Evolutionary conservation across 768 basidiomycete genomes (phyloP).

Genomic region (Rhodocollybia butyracea): DNA sequence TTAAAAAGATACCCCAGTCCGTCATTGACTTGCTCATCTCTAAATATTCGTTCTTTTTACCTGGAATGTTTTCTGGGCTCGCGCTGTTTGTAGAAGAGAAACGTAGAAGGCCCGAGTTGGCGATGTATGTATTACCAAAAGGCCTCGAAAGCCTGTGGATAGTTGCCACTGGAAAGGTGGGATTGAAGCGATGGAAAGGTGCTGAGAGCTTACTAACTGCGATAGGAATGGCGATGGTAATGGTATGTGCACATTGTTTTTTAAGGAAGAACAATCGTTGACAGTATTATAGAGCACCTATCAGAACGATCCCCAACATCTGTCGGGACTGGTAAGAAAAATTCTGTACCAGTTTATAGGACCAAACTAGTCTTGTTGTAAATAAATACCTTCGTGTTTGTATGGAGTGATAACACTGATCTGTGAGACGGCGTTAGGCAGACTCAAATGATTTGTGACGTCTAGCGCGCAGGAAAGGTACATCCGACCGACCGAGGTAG

Average conservation of each 20-base stretch:
- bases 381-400: not conserved
- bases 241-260: conserved; percentile 45
- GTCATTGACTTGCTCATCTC: conserved; percentile 58
- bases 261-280: not conserved
- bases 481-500: not conserved
- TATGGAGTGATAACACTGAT: not conserved
- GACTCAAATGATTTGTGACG: not conserved
- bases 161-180: conserved; percentile 69
- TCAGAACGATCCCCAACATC: conserved; percentile 75
- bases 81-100: conserved; percentile 86
- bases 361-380: conserved; percentile 50
- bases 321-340: conserved; percentile 76
- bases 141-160: conserved; percentile 90
- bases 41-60: conserved; percentile 69
- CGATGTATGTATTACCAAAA: conserved; percentile 90
- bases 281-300: conserved; percentile 59
- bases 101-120: conserved; percentile 84
- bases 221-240: conserved; percentile 88
- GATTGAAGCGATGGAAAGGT: conserved; percentile 63
- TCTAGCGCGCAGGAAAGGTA: not conserved
- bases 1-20: conserved; percentile 36
- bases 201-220: conserved; percentile 69
- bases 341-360: conserved; percentile 89
- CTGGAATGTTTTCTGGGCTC: conserved; percentile 71
- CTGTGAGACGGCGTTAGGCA: too few relatives aligned